Evolutionary conservation across 345 rosid species (phyloP).

Genomic region (Arabidopsis arenosa): DNA sequence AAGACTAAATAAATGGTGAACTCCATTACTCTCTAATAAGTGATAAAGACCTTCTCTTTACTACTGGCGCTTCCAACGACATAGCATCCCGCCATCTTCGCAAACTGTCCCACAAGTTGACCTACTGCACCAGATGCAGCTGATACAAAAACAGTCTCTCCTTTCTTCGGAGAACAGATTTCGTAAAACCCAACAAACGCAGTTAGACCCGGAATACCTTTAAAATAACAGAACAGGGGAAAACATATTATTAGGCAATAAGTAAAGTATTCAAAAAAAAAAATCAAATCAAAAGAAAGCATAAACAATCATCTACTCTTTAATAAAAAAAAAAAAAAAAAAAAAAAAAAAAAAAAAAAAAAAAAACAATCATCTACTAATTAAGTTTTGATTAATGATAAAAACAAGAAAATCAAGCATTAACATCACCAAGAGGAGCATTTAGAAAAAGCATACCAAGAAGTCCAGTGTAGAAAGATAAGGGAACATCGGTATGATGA

Average conservation of each 20-base stretch:
- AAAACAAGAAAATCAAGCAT: too few relatives aligned
- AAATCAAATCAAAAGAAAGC: too few relatives aligned
- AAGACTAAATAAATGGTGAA: not conserved
- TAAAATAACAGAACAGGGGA: not conserved
- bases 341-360: too few relatives aligned
- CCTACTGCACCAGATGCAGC: conserved; percentile 20
- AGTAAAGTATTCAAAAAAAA: too few relatives aligned
- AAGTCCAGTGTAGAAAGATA: conserved; percentile 45
- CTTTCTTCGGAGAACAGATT: conserved; percentile 10
- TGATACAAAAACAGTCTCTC: conserved; percentile 14
- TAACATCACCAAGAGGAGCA: too few relatives aligned
- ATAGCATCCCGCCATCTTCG: conserved; percentile 44
- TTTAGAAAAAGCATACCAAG: too few relatives aligned
- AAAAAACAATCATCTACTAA: too few relatives aligned
- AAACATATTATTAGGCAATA: too few relatives aligned
- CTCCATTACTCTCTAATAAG: too few relatives aligned
- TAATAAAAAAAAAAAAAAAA: too few relatives aligned
- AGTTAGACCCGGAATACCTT: conserved; percentile 51
- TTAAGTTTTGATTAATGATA: too few relatives aligned
- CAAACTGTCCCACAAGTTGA: not conserved
- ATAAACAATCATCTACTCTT: too few relatives aligned
- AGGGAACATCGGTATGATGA: conserved; percentile 56
- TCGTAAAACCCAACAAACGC: conserved; percentile 46
- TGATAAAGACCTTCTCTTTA: conserved; percentile 43
- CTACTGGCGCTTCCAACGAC: conserved; percentile 58